Conservation (phyloP, 768 basidiomycete species). For the Tylopilus plumbeoviolaceoides region DNA sequence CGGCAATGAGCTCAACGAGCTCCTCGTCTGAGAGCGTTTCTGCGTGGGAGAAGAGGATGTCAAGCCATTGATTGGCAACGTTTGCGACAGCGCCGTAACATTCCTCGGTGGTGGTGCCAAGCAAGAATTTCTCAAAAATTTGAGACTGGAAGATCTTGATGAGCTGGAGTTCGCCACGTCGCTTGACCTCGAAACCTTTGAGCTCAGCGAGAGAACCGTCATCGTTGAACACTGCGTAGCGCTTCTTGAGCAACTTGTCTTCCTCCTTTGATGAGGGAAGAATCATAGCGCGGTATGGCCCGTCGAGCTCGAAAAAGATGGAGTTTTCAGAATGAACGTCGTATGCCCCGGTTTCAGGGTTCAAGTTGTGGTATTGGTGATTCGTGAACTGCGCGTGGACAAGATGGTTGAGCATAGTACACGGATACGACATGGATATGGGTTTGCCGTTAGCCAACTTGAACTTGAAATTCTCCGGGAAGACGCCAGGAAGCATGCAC, state of each 20-base stretch:
- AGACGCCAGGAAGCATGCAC: conserved; percentile 99
- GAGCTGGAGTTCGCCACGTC: conserved; percentile 93
- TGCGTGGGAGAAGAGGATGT: conserved; percentile 85
- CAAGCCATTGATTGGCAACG: conserved; percentile 95
- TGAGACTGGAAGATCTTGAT: conserved; percentile 99
- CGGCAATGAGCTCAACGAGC: conserved; percentile 95
- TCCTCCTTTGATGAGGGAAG: conserved; percentile 98
- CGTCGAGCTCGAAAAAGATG: conserved; percentile 99
- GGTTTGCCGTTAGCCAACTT: conserved; percentile 83
- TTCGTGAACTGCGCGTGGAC: conserved; percentile 96
- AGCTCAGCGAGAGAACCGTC: conserved; percentile 97
- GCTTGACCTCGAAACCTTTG: conserved; percentile 98
- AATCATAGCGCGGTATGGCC: conserved; percentile 99
- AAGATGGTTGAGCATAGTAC: conserved; percentile 99
- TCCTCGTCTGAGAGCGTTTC: conserved; percentile 87
- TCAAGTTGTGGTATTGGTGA: conserved; percentile 93
- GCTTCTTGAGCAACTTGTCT: conserved; percentile 96
- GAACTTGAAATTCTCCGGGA: conserved; percentile 98
- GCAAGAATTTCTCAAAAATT: conserved; percentile 95
- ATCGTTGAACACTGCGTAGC: conserved; percentile 98
- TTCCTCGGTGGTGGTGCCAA: conserved; percentile 89
- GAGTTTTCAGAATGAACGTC: conserved; percentile 91
- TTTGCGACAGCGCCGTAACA: conserved; percentile 93
- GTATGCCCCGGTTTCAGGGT: conserved; percentile 82
- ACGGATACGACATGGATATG: conserved; percentile 90